Conservation (phyloP, 495 filamentous ascomycete genomes). For the Copromyces sp. region DNA sequence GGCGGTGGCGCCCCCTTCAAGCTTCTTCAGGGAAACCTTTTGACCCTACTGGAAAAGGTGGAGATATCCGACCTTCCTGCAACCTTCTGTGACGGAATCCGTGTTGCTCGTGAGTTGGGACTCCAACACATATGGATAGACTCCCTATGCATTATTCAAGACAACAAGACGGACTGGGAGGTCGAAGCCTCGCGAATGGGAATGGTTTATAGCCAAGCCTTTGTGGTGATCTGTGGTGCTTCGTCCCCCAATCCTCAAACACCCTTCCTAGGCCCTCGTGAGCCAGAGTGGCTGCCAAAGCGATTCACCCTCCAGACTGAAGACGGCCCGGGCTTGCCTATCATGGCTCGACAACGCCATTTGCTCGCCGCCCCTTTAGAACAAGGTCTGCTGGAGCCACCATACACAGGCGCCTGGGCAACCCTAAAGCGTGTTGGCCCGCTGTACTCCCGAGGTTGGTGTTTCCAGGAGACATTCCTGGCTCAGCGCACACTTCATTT, state of each 20-base stretch:
- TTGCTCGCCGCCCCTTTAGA: not conserved
- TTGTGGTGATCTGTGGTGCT: constrained; percentile 3
- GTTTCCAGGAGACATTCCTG: not conserved
- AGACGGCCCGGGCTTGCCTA: not conserved
- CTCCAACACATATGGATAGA: constrained; percentile 26
- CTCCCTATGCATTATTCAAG: constrained; percentile 26
- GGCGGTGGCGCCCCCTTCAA: not conserved
- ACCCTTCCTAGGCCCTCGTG: not conserved
- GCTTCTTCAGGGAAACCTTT: not conserved
- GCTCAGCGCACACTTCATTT: not conserved
- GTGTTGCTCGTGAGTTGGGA: constrained; percentile 11
- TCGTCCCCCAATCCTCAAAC: not conserved
- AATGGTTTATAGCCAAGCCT: constrained; percentile 20
- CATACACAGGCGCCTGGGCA: not conserved
- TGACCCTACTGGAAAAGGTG: constrained; percentile 1
- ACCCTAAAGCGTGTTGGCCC: not conserved
- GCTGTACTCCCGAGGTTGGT: not conserved
- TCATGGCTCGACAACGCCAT: not conserved
- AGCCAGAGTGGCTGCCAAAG: not conserved
- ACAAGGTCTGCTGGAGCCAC: not conserved
- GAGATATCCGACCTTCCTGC: constrained; percentile 17
- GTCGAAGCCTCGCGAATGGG: constrained; percentile 12
- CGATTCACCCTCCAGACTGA: not conserved
- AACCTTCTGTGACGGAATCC: constrained; percentile 22
- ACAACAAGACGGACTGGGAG: constrained; percentile 16